Percentiles rank a stretch among this genome's conserved stretches.
Evolutionary conservation across 257 asterid species (phyloP).

Genomic region (Knoxia roxburghii): DNA sequence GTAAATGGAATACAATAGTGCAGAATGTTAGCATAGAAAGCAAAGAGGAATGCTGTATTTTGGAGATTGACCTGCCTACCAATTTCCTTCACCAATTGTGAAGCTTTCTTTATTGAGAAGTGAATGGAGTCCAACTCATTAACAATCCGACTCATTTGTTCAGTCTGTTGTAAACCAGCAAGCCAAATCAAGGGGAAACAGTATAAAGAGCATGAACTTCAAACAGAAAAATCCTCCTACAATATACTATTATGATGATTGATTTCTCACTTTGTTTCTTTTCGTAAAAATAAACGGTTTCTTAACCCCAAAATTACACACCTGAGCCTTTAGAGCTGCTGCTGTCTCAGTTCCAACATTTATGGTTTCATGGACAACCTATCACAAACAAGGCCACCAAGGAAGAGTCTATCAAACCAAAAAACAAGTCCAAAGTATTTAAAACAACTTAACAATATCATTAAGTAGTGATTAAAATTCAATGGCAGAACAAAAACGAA

Average conservation of each 20-base stretch:
- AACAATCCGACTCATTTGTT: constrained; percentile 97
- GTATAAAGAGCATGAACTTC: constrained; percentile 8
- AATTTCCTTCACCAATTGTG: constrained; percentile 93
- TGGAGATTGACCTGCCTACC: constrained; percentile 97
- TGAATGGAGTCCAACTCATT: constrained; percentile 94
- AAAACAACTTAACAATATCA: not conserved
- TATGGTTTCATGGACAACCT: constrained; percentile 93
- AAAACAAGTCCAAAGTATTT: constrained; percentile 7
- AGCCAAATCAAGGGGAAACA: constrained; percentile 6
- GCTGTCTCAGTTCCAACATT: constrained; percentile 96
- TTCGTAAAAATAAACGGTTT: too few species aligned
- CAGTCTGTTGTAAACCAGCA: constrained; percentile 49
- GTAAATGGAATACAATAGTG: constrained; percentile 18
- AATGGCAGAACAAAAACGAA: not conserved
- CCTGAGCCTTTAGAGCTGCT: constrained; percentile 97
- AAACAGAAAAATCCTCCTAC: not conserved
- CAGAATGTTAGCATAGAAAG: constrained; percentile 10
- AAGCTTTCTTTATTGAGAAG: constrained; percentile 91
- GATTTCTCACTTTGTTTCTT: not conserved
- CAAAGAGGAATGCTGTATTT: constrained; percentile 28
- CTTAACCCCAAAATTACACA: constrained; percentile 28
- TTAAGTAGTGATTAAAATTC: not conserved
- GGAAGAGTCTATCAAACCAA: constrained; percentile 17
- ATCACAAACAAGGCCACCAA: constrained; percentile 19
- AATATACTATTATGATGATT: not conserved